Base-by-base conservation (phyloP, 129 eudicot species). In the Flaveria linearis region DNA sequence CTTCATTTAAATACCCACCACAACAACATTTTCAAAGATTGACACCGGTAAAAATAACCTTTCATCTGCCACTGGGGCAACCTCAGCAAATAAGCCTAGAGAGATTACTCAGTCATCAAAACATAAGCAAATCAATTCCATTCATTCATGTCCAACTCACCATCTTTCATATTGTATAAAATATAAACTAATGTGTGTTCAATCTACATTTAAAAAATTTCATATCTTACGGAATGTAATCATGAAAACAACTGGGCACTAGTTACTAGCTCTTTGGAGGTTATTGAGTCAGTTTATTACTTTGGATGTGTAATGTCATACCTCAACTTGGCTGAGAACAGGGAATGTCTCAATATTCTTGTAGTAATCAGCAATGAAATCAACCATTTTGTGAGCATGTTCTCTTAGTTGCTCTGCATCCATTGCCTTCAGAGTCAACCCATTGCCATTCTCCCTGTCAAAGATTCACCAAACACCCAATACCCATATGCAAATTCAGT, bases 271-370 rank as follows among this genome's bases (percentile, higher is more conserved):
- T 22, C 15, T 22, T 60, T 60, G 17, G 2, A 60, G 9, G 16
- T 25, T 25, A 60, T 20, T 57, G 13, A 57, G 4, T 22, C 30
- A 3, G 64, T 20, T 9, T 57, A 9, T 22, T 57, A 57, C 41
- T 36, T 36, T 36, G 41, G 8, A 36, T 36, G 1, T 36, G 16
- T 12, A 11, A 25, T 25, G 30, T 18, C 26, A 42, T 63, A 16
- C 98, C 96, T 94, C 89, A 73, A 94, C 97, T 94, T 91, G 99
- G 83, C 99, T 94, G 68, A 91, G 99, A 82, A 94, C 99, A 74
- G 97, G 96, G 82, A 84, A 91, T 63, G 36, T 78, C 72, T 91
- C 97, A 36, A 94, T 94, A 51, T 86, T 83, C 72, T 94, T 91
- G 86, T 94, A 94, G 78, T 94, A 94, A 84, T 94, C 99, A 76